Conservation (phyloP, 164 flowering plant genomes). For the Protea cynaroides region DNA sequence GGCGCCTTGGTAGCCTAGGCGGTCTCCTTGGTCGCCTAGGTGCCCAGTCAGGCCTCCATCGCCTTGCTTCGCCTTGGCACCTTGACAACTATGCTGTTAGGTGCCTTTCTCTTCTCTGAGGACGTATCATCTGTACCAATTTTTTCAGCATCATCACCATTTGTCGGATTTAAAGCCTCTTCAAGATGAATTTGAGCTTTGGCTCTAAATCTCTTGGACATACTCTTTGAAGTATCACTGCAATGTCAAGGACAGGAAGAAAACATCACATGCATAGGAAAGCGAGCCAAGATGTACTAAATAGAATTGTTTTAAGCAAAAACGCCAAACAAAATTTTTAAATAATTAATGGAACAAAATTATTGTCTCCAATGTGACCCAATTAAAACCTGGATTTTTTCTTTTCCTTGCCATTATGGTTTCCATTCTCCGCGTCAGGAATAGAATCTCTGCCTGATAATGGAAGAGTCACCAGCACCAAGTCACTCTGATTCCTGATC, state of each 20-base stretch:
- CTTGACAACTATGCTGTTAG: no score
- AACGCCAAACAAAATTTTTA: no score
- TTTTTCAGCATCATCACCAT: conserved; percentile 11
- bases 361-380: neutral
- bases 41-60: no score
- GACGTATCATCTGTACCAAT: no score
- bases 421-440: conserved; percentile 22
- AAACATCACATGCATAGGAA: neutral
- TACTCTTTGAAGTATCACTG: conserved; percentile 20
- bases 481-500: conserved; percentile 73
- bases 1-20: no score
- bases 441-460: conserved; percentile 14
- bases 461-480: conserved; percentile 49
- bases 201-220: conserved; percentile 10
- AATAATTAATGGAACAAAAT: no score
- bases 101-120: conserved; percentile 4
- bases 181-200: conserved; percentile 5
- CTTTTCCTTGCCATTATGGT: conserved; percentile 17
- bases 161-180: conserved; percentile 5
- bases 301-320: no score
- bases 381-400: conserved; percentile 25
- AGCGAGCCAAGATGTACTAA: no score
- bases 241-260: conserved; percentile 9
- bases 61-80: no score
- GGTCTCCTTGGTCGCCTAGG: no score